Evolutionary conservation across 78 protist genomes (phyloP).

Genomic region (Anaeramoeba ignava): DNA sequence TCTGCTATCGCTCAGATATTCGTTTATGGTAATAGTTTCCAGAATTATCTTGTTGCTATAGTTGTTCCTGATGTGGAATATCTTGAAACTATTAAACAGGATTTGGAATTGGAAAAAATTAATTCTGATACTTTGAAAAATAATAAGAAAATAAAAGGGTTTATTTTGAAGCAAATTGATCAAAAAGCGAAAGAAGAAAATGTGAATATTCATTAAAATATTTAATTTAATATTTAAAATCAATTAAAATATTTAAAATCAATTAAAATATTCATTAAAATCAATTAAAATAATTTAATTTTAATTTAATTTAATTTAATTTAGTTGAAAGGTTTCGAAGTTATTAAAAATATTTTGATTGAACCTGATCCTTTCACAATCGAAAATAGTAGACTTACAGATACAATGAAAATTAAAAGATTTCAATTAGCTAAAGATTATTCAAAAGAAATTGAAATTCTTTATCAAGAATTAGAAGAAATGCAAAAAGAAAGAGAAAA

Average conservation of each 20-base stretch:
- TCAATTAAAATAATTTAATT: no score
- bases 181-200: no score
- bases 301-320: no score
- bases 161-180: no score
- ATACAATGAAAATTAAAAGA: not conserved
- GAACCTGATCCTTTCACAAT: not conserved
- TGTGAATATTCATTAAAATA: no score
- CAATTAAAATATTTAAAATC: no score
- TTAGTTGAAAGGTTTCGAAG: not conserved
- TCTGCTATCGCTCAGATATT: not conserved
- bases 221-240: no score
- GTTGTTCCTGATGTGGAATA: not conserved
- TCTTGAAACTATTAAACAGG: no score
- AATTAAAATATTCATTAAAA: no score
- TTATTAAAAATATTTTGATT: not conserved
- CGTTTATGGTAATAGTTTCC: conserved; percentile 2
- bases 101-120: no score
- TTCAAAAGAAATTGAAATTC: not conserved
- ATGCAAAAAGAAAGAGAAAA: not conserved
- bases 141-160: no score
- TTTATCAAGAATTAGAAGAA: not conserved
- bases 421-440: not conserved
- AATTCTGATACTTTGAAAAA: no score
- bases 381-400: not conserved
- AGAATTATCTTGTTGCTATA: conserved; percentile 4